Conservation (phyloP, 2,329 filamentous ascomycete genomes). For the Arthroderma sp. region DNA sequence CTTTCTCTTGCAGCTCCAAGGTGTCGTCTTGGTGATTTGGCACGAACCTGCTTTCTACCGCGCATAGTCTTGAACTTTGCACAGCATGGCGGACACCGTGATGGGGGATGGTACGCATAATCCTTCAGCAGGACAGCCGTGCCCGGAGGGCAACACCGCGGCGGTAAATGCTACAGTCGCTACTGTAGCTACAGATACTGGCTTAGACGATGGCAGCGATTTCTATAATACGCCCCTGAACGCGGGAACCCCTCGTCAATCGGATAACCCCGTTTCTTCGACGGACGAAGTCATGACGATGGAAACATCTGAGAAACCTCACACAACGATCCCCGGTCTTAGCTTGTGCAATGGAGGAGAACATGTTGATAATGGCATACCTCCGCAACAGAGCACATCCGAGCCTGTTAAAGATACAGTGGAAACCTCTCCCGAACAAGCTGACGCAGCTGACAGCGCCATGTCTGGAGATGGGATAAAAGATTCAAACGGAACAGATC, state of each 20-base stretch:
- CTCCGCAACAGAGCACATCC: background rate
- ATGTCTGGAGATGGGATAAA: background rate
- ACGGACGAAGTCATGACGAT: background rate
- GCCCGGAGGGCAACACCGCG: slow-evolving; percentile 22
- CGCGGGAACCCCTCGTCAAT: slow-evolving; percentile 20
- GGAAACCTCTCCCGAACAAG: background rate
- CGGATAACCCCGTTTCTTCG: background rate
- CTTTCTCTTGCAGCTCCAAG: background rate
- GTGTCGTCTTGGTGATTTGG: background rate
- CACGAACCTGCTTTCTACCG: background rate
- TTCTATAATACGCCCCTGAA: slow-evolving; percentile 32
- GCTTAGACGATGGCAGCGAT: slow-evolving; percentile 30
- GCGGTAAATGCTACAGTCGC: slow-evolving; percentile 13
- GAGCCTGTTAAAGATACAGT: background rate
- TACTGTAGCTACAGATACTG: slow-evolving; percentile 20
- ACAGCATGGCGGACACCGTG: slow-evolving; percentile 10
- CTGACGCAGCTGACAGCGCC: background rate
- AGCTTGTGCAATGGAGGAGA: slow-evolving; percentile 19
- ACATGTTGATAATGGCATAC: background rate
- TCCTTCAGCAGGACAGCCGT: slow-evolving; percentile 20
- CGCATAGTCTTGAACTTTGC: background rate
- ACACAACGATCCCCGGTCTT: slow-evolving; percentile 27
- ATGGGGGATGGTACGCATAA: slow-evolving; percentile 14
- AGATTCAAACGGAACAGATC: background rate
- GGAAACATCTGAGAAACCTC: slow-evolving; percentile 14